A percentile compares a stretch with the other conserved stretches of the same genome.
These are phyloP conservation scores for Plenodomus biglobosus DNA, from an alignment of 2,329 filamentous ascomycete species.

Conservation along the genomic window DNA sequence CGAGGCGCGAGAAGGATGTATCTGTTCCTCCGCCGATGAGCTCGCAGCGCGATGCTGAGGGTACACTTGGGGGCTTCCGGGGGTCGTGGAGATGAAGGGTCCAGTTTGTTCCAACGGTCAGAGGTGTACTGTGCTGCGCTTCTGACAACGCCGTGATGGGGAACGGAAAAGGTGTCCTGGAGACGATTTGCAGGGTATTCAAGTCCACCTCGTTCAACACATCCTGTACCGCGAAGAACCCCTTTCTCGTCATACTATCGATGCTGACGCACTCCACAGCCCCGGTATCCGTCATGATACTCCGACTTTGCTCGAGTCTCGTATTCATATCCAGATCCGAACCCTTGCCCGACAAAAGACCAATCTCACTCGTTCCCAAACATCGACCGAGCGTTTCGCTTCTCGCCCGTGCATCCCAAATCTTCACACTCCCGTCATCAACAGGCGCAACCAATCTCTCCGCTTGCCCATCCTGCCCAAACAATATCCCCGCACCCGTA, in stretches of 20 bases:
- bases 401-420: slow-evolving; percentile 66
- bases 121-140: slow-evolving; percentile 63
- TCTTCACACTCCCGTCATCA: slow-evolving; percentile 82
- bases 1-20: slow-evolving; percentile 45
- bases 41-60: slow-evolving; percentile 27
- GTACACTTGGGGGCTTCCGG: slow-evolving; percentile 47
- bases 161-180: slow-evolving; percentile 73
- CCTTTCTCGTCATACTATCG: slow-evolving; percentile 66
- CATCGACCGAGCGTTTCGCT: slow-evolving; percentile 66
- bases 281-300: slow-evolving; percentile 68
- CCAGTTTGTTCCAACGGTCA: slow-evolving; percentile 81
- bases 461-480: slow-evolving; percentile 56
- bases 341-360: slow-evolving; percentile 64
- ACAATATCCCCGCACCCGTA: slow-evolving; percentile 69
- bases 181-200: slow-evolving; percentile 67
- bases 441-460: slow-evolving; percentile 72
- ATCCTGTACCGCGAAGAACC: slow-evolving; percentile 78
- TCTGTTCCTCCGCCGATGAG: slow-evolving; percentile 29
- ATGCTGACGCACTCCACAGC: slow-evolving; percentile 83
- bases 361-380: slow-evolving; percentile 64
- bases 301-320: slow-evolving; percentile 47
- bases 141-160: slow-evolving; percentile 81
- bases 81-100: slow-evolving; percentile 83
- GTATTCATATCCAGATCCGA: slow-evolving; percentile 46
- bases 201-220: slow-evolving; percentile 81